Base-by-base conservation (phyloP, 805 yeast genomes). In the Yamadazyma sp. region DNA sequence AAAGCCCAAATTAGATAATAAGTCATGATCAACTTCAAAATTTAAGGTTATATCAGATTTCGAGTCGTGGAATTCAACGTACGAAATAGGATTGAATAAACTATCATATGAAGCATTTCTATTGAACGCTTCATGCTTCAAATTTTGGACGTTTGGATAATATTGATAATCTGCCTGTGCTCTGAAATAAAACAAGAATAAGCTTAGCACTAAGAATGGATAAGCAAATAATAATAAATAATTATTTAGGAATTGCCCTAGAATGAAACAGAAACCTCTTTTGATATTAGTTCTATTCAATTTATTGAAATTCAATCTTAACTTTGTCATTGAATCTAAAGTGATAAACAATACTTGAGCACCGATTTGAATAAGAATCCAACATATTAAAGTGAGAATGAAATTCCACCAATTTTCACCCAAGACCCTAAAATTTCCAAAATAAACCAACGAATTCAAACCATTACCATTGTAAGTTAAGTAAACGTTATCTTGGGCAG, bases 131-230 rank as follows among this genome's bases (percentile, higher is more conserved):
- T 52, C 51, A 5, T 28, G 18, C 22, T 42, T 35, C 30, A 58
- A 41, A 4, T 31, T 27, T 4, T 15, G 8, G 13, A 49, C 33
- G 25, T 43, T 47, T 7, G 49, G 47, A 24, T 35, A 40, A 23
- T 33, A 42, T 13, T 39, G 27, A 7, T 44, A 38, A 15, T 38
- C 36, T 1, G 43, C 38, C n/a, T 25, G 9, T 1, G 29, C 36
- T 7, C 33, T 22, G 7, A 40, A n/a, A 23, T 29, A 40, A 27
- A 64, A 57, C 53, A 62, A 49, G 38, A 48, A 62, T n/a, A 53
- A 38, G 0, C 75, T 60, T 26, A 67, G 44, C 1, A 71, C 55
- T 33, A 75, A 52, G 31, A 73, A 64, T 1, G 80, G 78, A 18
- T 60, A 53, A 0, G 66, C 68, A 43, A 67, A 65, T 1, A 60